Evolutionary conservation across 1,139 yeast genomes (phyloP).

Genomic region (Pichia sp.): DNA sequence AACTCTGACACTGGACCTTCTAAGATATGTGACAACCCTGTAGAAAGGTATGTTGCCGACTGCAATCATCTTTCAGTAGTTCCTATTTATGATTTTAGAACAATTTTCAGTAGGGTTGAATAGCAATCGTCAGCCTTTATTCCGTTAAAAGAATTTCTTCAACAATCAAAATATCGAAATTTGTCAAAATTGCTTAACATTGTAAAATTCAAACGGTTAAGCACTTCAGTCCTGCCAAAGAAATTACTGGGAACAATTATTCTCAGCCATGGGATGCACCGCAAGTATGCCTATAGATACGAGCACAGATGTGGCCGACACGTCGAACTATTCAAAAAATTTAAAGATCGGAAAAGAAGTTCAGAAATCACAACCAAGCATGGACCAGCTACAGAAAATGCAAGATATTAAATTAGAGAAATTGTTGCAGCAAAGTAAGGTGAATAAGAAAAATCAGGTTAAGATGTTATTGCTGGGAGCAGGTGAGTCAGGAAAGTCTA

Average conservation of each 20-base stretch:
- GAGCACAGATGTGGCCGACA: constrained; percentile 28
- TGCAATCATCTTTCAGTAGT: background rate
- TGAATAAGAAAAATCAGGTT: constrained; percentile 49
- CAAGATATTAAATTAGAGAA: constrained; percentile 48
- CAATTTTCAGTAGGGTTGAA: background rate
- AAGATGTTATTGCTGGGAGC: constrained; percentile 80
- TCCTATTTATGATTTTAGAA: background rate
- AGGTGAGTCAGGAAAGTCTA: constrained; percentile 95
- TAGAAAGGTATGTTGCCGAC: background rate
- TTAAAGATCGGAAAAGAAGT: background rate
- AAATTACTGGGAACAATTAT: no score
- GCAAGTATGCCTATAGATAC: constrained; percentile 46
- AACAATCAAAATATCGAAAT: background rate
- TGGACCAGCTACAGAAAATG: constrained; percentile 24
- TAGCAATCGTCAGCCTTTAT: background rate
- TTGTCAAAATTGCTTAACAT: background rate
- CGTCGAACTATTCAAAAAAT: background rate
- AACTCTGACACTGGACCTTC: background rate
- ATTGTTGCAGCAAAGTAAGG: constrained; percentile 51
- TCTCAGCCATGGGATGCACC: constrained; percentile 57
- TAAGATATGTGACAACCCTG: background rate
- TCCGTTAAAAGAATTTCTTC: background rate
- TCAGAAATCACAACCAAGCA: constrained; percentile 19
- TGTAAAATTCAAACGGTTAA: background rate
- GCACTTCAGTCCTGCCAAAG: no score